A percentile compares a stretch with the other conserved stretches of the same genome.
phyloP scores from a whole-genome alignment of 306 rosid genomes.

The Trichosanthes cucumerina region DNA sequence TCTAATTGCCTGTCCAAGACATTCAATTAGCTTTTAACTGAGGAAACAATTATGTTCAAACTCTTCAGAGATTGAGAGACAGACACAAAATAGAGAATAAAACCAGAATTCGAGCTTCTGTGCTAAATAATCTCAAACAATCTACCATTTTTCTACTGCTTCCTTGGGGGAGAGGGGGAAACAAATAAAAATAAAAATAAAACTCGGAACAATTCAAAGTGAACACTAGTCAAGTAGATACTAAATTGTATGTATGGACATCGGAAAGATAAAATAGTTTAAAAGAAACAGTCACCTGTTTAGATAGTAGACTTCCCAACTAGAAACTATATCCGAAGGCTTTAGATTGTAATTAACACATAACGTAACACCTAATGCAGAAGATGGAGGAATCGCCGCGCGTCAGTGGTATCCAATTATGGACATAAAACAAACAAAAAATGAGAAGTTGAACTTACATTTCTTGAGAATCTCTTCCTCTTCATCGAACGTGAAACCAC shows the following conservation, averaged over 20 bases:
- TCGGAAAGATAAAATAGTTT: not conserved
- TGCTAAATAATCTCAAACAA: not conserved
- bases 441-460: slow-evolving; percentile 34
- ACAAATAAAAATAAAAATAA: not conserved
- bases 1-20: slow-evolving; percentile 43
- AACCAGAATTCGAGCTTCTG: not conserved
- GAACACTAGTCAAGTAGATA: not conserved
- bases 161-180: not conserved
- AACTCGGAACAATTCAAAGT: not conserved
- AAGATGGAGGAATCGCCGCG: not conserved
- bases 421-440: not conserved
- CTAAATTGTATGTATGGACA: not conserved
- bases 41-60: not conserved
- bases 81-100: not conserved
- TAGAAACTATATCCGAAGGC: slow-evolving; percentile 71
- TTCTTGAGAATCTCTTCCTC: slow-evolving; percentile 61
- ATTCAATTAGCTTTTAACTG: not conserved
- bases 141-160: not conserved
- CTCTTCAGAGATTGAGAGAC: not conserved
- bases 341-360: slow-evolving; percentile 62
- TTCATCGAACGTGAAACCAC: slow-evolving; percentile 45
- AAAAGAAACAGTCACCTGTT: slow-evolving; percentile 43
- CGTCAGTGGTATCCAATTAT: not conserved
- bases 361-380: slow-evolving; percentile 46
- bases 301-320: slow-evolving; percentile 88